These are phyloP conservation scores for Penicillium sp. DNA, from an alignment of 2,329 filamentous ascomycete genomes.

Conservation along the genomic window DNA sequence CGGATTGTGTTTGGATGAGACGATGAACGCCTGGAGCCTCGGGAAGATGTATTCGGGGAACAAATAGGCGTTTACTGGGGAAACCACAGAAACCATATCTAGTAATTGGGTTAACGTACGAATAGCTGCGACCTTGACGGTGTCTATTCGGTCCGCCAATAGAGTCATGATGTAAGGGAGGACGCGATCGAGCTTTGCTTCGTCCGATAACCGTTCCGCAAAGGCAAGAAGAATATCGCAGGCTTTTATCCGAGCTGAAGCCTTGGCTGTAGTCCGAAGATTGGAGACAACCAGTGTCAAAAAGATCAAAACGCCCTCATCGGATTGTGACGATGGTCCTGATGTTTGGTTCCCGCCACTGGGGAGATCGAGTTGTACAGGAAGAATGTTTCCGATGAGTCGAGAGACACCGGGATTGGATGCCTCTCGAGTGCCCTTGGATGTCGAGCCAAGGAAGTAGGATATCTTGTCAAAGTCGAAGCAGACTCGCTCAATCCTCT, in stretches of 20 bases:
- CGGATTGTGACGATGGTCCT: constrained; percentile 57
- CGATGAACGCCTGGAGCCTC: constrained; percentile 54
- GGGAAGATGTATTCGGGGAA: constrained; percentile 63
- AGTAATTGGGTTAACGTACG: constrained; percentile 83
- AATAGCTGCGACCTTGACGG: constrained; percentile 79
- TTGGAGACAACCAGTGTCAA: constrained; percentile 83
- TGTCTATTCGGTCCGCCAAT: constrained; percentile 73
- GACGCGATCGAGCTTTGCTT: constrained; percentile 90
- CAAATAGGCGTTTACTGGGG: constrained; percentile 63
- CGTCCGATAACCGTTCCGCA: constrained; percentile 83
- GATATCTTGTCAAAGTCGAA: constrained; percentile 97
- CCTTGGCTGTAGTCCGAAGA: constrained; percentile 79
- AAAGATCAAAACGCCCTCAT: constrained; percentile 91
- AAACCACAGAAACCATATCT: constrained; percentile 81
- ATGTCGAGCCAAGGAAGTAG: constrained; percentile 76
- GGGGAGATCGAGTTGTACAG: constrained; percentile 78
- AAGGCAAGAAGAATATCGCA: constrained; percentile 91
- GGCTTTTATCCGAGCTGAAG: constrained; percentile 79
- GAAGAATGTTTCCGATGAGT: constrained; percentile 47
- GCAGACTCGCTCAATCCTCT: constrained; percentile 87
- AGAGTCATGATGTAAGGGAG: constrained; percentile 83
- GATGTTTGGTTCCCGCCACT: constrained; percentile 70
- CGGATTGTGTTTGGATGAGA: constrained; percentile 50
- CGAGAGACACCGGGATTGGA: constrained; percentile 31
- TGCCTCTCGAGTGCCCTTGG: constrained; percentile 42